phyloP scores from a whole-genome alignment of 176 grass and related monocot species.

The Bothriochloa decipiens region DNA sequence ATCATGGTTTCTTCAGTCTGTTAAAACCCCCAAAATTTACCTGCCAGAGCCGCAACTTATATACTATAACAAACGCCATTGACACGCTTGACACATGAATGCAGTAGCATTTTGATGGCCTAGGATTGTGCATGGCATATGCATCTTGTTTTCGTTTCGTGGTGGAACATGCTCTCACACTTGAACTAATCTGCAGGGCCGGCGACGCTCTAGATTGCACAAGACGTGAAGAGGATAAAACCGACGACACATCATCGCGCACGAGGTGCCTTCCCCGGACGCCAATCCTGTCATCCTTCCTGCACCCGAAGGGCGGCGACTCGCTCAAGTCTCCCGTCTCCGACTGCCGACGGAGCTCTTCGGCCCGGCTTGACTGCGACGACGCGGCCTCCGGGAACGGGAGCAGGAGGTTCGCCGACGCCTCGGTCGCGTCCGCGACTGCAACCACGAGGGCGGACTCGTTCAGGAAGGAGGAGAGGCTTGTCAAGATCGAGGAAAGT shows the following conservation, averaged over 20 bases:
- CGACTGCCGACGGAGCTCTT: constrained; percentile 73
- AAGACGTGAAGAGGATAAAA: constrained; percentile 45
- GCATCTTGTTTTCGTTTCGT: neutral
- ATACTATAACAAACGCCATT: neutral
- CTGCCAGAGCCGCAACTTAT: neutral
- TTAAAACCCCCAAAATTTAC: constrained; percentile 34
- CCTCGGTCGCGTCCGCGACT: neutral
- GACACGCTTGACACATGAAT: neutral
- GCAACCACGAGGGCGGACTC: constrained; percentile 40
- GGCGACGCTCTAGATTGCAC: constrained; percentile 47
- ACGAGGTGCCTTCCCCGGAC: constrained; percentile 74
- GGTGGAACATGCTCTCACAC: constrained; percentile 24
- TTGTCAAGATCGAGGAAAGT: constrained; percentile 91
- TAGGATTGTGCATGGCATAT: constrained; percentile 12
- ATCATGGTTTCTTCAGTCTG: constrained; percentile 39
- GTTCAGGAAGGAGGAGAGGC: constrained; percentile 81
- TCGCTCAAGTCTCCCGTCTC: constrained; percentile 58
- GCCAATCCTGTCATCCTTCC: constrained; percentile 59
- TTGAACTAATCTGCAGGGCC: constrained; percentile 43
- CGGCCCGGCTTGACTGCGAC: constrained; percentile 40
- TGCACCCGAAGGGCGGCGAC: constrained; percentile 51
- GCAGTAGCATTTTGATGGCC: neutral
- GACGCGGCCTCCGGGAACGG: constrained; percentile 40
- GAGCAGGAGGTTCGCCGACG: constrained; percentile 54
- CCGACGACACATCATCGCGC: constrained; percentile 46